Evolutionary conservation across 495 filamentous ascomycete species (phyloP).

Genomic region (Penicillium parvum): DNA sequence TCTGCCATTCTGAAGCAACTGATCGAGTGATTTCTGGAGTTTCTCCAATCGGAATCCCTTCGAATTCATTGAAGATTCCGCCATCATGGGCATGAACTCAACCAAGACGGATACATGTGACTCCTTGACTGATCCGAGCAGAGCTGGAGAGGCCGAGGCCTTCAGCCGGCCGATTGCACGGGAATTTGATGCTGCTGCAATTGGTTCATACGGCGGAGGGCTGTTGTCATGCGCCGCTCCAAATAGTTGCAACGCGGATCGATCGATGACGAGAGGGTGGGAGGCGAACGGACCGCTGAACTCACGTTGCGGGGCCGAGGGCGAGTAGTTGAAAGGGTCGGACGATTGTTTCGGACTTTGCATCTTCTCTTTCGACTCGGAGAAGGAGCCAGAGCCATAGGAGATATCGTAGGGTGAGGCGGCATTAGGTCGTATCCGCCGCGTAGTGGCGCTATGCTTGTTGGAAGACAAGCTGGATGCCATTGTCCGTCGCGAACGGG

Average conservation of each 20-base stretch:
- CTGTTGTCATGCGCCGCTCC: slow-evolving; percentile 40
- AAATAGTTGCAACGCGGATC: slow-evolving; percentile 40
- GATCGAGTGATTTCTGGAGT: slow-evolving; percentile 40
- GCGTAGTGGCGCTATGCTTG: slow-evolving; percentile 25
- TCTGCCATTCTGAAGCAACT: slow-evolving; percentile 50
- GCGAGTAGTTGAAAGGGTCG: slow-evolving; percentile 17
- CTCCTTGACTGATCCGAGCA: slow-evolving; percentile 33
- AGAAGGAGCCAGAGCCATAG: slow-evolving; percentile 22
- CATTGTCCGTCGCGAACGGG: slow-evolving; percentile 59
- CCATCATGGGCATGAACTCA: slow-evolving; percentile 45
- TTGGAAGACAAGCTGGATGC: slow-evolving; percentile 37
- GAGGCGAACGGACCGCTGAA: slow-evolving; percentile 16
- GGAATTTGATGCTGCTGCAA: slow-evolving; percentile 42
- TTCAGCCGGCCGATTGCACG: slow-evolving; percentile 45
- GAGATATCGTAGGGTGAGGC: slow-evolving; percentile 27
- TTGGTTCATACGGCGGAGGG: slow-evolving; percentile 45
- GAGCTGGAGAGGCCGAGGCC: slow-evolving; percentile 35
- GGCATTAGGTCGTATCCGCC: slow-evolving; percentile 24
- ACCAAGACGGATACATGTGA: slow-evolving; percentile 40
- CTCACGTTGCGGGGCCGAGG: slow-evolving; percentile 21
- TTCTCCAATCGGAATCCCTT: slow-evolving; percentile 34
- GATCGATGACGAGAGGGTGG: slow-evolving; percentile 37
- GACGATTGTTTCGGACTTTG: slow-evolving; percentile 22
- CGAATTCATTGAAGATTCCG: slow-evolving; percentile 27
- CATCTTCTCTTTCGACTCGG: slow-evolving; percentile 32